Conservation (phyloP, 164 flowering plant species). For the Liriodendron chinense region DNA sequence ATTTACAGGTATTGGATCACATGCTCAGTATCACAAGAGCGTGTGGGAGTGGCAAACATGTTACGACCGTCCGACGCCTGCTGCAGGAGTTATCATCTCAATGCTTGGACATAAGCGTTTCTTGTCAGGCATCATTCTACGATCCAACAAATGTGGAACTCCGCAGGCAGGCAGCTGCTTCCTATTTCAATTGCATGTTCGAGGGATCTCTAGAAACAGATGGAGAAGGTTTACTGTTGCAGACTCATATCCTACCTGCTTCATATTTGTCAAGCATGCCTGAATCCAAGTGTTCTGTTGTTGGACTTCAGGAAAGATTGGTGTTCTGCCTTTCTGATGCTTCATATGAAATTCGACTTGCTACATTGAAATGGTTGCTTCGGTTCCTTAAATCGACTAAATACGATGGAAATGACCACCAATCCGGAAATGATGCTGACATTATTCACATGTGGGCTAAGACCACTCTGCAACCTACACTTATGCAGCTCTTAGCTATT, state of each 20-base stretch:
- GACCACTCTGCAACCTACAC: constrained; percentile 50
- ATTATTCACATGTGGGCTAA: constrained; percentile 42
- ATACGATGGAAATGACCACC: constrained; percentile 15
- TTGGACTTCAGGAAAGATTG: constrained; percentile 45
- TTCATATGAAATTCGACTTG: constrained; percentile 82
- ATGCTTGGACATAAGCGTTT: constrained; percentile 52
- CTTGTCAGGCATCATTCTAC: constrained; percentile 34
- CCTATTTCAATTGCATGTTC: constrained; percentile 70
- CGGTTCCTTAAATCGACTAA: constrained; percentile 44
- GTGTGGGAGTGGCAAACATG: constrained; percentile 33
- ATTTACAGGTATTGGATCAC: constrained; percentile 61
- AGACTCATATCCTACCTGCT: constrained; percentile 18
- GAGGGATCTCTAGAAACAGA: constrained; percentile 34
- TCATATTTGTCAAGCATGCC: constrained; percentile 13
- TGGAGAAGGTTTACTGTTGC: constrained; percentile 31
- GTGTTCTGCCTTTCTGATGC: constrained; percentile 53
- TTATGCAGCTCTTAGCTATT: constrained; percentile 43
- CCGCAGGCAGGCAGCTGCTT: constrained; percentile 64
- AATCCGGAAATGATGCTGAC: constrained; percentile 20
- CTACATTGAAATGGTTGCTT: constrained; percentile 78
- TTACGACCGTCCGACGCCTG: constrained; percentile 40
- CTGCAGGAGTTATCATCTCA: constrained; percentile 56
- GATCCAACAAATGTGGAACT: constrained; percentile 81
- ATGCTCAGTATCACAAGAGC: constrained; percentile 68
- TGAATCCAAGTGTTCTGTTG: constrained; percentile 27